Conservation (phyloP, 208 protist species). For the Leptomonas pyrrhocoris region DNA sequence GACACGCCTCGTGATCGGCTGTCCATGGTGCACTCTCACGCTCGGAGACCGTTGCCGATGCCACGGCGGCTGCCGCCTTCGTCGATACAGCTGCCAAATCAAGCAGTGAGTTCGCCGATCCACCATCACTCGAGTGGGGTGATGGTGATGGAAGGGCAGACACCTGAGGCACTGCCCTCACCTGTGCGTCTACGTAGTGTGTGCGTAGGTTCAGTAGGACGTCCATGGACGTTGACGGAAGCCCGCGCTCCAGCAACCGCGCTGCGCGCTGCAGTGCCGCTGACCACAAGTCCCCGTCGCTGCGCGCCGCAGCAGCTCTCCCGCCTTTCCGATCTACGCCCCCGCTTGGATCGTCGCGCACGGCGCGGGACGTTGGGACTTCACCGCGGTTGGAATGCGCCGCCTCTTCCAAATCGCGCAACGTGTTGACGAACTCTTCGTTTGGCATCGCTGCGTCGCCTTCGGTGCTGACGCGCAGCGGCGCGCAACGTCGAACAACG, state of each 20-base stretch:
- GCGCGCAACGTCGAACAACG: neutral
- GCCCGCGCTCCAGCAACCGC: slow-evolving; percentile 31
- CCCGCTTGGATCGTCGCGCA: neutral
- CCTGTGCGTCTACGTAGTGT: neutral
- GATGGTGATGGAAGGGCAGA: neutral
- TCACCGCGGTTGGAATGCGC: neutral
- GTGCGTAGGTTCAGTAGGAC: slow-evolving; percentile 33
- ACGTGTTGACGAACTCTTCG: slow-evolving; percentile 10
- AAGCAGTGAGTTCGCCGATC: neutral
- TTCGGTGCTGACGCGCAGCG: neutral
- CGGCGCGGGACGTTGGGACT: neutral
- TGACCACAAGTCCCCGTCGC: slow-evolving; percentile 16
- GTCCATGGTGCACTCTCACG: slow-evolving; percentile 1
- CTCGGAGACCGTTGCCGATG: neutral
- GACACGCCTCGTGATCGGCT: slow-evolving; percentile 4
- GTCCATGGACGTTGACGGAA: slow-evolving; percentile 35
- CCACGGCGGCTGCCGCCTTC: neutral
- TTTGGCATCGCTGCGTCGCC: neutral
- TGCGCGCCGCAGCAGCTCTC: neutral
- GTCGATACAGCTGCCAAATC: too few relatives aligned
- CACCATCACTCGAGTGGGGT: neutral
- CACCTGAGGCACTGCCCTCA: too few relatives aligned
- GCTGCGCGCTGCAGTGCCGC: slow-evolving; percentile 32
- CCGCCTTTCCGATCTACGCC: neutral
- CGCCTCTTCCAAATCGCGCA: slow-evolving; percentile 23